phyloP scores from a whole-genome alignment of 2,329 filamentous ascomycete genomes.

The Pyricularia grisea region DNA sequence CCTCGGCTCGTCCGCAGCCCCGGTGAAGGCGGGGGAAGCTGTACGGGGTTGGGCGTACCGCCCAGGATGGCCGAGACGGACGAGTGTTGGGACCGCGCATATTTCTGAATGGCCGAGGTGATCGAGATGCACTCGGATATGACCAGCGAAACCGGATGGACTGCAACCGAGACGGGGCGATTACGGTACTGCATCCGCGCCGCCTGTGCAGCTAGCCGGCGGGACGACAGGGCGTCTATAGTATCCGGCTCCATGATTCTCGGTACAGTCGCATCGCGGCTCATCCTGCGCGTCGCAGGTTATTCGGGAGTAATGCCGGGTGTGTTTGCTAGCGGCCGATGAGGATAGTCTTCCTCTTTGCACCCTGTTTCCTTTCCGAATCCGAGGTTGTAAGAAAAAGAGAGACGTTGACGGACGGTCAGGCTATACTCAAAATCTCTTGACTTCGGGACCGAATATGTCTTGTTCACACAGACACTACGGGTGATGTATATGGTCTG shows the following conservation, averaged over 20 bases:
- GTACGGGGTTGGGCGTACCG: slow-evolving; percentile 53
- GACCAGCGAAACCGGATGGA: slow-evolving; percentile 85
- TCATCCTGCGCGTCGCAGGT: slow-evolving; percentile 18
- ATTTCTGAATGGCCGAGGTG: slow-evolving; percentile 95
- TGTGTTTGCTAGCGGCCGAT: background rate
- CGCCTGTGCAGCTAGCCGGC: slow-evolving; percentile 17
- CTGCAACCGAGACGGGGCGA: slow-evolving; percentile 65
- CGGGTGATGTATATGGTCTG: background rate
- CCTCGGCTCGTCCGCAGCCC: slow-evolving; percentile 6
- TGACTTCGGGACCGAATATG: background rate
- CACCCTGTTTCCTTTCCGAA: background rate
- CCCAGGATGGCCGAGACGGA: slow-evolving; percentile 94
- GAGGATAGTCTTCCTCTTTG: background rate
- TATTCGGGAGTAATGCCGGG: background rate
- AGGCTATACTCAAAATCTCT: background rate
- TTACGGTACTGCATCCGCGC: slow-evolving; percentile 49
- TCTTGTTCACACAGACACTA: background rate
- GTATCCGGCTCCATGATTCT: slow-evolving; percentile 15
- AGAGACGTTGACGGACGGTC: background rate
- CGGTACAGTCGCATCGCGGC: slow-evolving; percentile 22
- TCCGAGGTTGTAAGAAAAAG: background rate
- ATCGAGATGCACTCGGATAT: slow-evolving; percentile 99
- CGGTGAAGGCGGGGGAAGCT: slow-evolving; percentile 30
- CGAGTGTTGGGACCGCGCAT: slow-evolving; percentile 90
- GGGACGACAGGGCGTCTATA: slow-evolving; percentile 8